phyloP scores from a whole-genome alignment of 1,284 basidiomycete genomes.

The Agaricales sp. region DNA sequence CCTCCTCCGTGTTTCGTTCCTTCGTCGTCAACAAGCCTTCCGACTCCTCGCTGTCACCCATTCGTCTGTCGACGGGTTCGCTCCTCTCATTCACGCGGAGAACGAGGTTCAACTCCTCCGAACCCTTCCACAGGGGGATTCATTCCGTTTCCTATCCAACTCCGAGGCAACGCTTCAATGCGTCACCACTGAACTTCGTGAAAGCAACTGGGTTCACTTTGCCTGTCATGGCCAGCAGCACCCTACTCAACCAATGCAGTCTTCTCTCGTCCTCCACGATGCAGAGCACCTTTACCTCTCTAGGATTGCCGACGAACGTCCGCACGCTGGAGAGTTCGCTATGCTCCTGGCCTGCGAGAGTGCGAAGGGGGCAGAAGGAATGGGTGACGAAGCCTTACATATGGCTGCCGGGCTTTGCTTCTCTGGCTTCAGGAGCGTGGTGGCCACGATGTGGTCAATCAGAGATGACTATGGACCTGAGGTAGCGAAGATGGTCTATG shows the following conservation, averaged over 20 bases:
- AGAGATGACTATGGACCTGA: constrained; percentile 17
- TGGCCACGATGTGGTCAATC: constrained; percentile 24
- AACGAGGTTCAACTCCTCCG: not conserved
- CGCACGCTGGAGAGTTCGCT: constrained; percentile 15
- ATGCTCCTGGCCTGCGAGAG: constrained; percentile 27
- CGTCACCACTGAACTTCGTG: constrained; percentile 9
- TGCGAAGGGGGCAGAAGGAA: constrained; percentile 16
- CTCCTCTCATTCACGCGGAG: not conserved
- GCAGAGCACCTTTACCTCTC: constrained; percentile 12
- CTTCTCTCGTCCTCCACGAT: constrained; percentile 15
- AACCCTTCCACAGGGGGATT: not conserved
- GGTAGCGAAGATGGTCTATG: constrained; percentile 16
- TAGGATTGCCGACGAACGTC: constrained; percentile 11
- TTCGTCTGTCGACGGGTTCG: not conserved
- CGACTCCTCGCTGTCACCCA: not conserved
- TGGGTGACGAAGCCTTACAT: constrained; percentile 19
- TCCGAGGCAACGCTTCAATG: constrained; percentile 8
- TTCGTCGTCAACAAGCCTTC: not conserved
- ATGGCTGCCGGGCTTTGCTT: constrained; percentile 22
- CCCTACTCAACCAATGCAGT: constrained; percentile 15
- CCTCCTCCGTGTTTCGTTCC: not conserved
- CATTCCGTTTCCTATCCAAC: constrained; percentile 8
- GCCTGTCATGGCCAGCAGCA: constrained; percentile 21
- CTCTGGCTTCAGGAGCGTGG: constrained; percentile 21
- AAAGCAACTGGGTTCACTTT: constrained; percentile 17